phyloP scores from a whole-genome alignment of 805 yeast species.

The Metahyphopichia silvanorum region DNA sequence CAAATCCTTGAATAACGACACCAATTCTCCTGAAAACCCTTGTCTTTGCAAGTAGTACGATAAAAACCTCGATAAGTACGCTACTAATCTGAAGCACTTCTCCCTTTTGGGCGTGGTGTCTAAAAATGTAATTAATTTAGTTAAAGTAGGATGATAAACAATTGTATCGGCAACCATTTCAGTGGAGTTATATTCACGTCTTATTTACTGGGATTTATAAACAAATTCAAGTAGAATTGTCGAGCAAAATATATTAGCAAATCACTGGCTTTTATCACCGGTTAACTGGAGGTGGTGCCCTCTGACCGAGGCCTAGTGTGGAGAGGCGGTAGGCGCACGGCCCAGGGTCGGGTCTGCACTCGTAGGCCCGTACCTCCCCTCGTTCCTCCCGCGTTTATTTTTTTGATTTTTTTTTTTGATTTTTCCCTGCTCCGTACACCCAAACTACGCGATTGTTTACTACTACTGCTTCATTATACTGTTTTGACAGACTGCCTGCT shows the following conservation, averaged over 20 bases:
- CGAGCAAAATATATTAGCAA: conserved; percentile 2
- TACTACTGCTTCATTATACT: no score
- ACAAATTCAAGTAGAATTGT: conserved; percentile 1
- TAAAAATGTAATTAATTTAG: conserved; percentile 58
- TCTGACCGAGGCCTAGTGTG: conserved; percentile 2
- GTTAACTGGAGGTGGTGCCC: conserved; percentile 1
- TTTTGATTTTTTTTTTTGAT: neutral
- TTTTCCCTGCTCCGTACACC: no score
- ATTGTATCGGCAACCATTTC: conserved; percentile 67
- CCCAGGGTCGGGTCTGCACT: no score
- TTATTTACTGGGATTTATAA: neutral
- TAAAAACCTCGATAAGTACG: conserved; percentile 75
- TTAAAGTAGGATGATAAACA: conserved; percentile 70
- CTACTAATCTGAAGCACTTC: conserved; percentile 72
- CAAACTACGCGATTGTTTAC: no score
- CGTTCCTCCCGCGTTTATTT: no score
- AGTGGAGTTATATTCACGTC: conserved; percentile 1
- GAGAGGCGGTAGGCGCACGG: no score
- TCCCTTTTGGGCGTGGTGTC: conserved; percentile 76
- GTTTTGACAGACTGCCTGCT: no score
- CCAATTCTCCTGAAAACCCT: conserved; percentile 48
- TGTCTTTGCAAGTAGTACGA: conserved; percentile 56
- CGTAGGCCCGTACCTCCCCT: no score
- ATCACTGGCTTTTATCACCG: neutral
- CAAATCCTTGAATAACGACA: conserved; percentile 50